These are phyloP conservation scores for Aphanocladium album DNA, from an alignment of 2,329 filamentous ascomycete species.

Conservation along the genomic window DNA sequence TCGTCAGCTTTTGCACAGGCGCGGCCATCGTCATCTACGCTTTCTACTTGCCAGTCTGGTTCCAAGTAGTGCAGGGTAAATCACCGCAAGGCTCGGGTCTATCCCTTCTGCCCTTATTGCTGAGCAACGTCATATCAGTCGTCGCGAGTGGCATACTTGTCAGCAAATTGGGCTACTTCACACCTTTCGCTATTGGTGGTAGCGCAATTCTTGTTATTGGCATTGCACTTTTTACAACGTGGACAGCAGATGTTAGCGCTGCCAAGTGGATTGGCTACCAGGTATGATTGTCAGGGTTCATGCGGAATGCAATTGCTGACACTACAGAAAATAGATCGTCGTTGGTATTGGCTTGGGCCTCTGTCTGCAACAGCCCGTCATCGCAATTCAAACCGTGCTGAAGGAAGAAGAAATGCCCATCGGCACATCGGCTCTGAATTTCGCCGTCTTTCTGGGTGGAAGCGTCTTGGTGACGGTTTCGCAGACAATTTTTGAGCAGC, in stretches of 20 bases:
- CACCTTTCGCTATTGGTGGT: constrained; percentile 41
- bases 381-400: constrained; percentile 39
- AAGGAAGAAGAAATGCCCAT: constrained; percentile 8
- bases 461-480: neutral
- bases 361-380: constrained; percentile 45
- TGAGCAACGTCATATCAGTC: constrained; percentile 30
- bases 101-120: constrained; percentile 29
- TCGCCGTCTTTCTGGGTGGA: neutral
- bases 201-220: constrained; percentile 36
- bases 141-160: constrained; percentile 34
- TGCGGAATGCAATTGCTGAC: too few relatives aligned
- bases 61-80: constrained; percentile 29
- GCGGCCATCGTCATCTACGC: constrained; percentile 32
- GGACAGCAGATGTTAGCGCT: constrained; percentile 32
- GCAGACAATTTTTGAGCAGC: neutral
- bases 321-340: too few relatives aligned
- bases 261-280: constrained; percentile 50
- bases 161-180: constrained; percentile 32
- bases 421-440: neutral
- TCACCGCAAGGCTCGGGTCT: constrained; percentile 31
- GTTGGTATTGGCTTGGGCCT: constrained; percentile 41
- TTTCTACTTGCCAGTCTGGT: constrained; percentile 37
- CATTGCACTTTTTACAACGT: constrained; percentile 37
- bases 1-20: constrained; percentile 32
- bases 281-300: too few relatives aligned